Evolutionary conservation across 768 basidiomycete species (phyloP).

Genomic region (Paxillus rubicundulus): DNA sequence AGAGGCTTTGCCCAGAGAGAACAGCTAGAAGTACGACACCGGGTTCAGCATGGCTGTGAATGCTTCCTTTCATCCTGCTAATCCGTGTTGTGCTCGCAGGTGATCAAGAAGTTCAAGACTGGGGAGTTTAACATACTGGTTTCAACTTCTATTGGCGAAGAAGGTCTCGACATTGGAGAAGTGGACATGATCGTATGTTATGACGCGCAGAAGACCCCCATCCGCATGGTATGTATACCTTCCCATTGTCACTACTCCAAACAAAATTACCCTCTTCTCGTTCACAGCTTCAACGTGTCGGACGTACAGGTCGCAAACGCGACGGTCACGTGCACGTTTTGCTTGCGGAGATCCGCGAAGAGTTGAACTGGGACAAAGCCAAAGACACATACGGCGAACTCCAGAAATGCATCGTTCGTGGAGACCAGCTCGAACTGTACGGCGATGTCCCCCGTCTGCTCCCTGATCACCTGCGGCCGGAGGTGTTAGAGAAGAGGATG

Average conservation of each 20-base stretch:
- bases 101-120: slow-evolving; percentile 81
- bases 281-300: slow-evolving; percentile 86
- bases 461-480: slow-evolving; percentile 73
- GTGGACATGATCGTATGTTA: slow-evolving; percentile 96
- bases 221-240: slow-evolving; percentile 75
- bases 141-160: slow-evolving; percentile 95
- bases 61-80: slow-evolving; percentile 8
- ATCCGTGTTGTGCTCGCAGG: slow-evolving; percentile 40
- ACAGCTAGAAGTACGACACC: slow-evolving; percentile 72
- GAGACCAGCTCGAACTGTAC: slow-evolving; percentile 86
- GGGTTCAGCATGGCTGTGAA: not conserved
- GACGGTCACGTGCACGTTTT: slow-evolving; percentile 88
- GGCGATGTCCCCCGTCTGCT: slow-evolving; percentile 87
- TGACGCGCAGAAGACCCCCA: slow-evolving; percentile 93
- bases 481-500: slow-evolving; percentile 78
- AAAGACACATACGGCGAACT: slow-evolving; percentile 84
- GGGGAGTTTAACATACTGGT: slow-evolving; percentile 92
- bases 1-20: slow-evolving; percentile 90
- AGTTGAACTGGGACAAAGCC: slow-evolving; percentile 85
- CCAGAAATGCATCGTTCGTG: slow-evolving; percentile 82
- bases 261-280: slow-evolving; percentile 1
- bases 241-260: not conserved
- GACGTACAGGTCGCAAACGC: slow-evolving; percentile 91
- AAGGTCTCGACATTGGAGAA: slow-evolving; percentile 97
- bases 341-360: slow-evolving; percentile 88